Conservation (phyloP, 2,329 filamentous ascomycete genomes). For the Neofusicoccum sp. region DNA sequence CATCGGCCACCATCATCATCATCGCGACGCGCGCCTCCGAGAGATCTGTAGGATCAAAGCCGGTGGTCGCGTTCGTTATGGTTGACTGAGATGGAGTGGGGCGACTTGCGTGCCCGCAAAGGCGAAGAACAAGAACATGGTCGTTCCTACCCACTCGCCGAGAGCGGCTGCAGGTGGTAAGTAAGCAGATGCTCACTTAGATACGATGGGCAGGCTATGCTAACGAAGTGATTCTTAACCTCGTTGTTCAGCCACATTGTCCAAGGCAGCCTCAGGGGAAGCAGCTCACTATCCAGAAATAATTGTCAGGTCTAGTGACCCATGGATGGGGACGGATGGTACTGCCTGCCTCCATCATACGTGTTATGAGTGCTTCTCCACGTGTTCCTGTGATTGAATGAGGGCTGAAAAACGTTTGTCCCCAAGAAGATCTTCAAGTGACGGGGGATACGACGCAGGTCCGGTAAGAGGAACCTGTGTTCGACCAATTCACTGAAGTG, state of each 20-base stretch:
- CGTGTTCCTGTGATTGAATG: neutral
- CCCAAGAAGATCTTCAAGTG: neutral
- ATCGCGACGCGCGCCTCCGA: neutral
- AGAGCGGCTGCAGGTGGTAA: neutral
- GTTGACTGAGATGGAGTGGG: conserved; percentile 36
- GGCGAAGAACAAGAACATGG: conserved; percentile 27
- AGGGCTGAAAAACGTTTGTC: neutral
- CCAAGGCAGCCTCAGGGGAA: conserved; percentile 35
- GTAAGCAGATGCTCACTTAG: too few relatives aligned
- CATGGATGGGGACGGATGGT: neutral
- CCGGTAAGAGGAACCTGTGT: neutral
- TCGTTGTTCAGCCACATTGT: conserved; percentile 41
- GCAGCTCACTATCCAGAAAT: conserved; percentile 5
- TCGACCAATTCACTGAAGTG: neutral
- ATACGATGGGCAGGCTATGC: neutral
- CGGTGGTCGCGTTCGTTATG: conserved; percentile 48
- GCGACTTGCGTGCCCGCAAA: conserved; percentile 48
- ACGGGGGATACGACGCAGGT: neutral
- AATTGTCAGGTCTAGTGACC: neutral
- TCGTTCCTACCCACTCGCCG: conserved; percentile 20
- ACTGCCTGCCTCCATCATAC: neutral
- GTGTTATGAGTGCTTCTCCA: conserved; percentile 7
- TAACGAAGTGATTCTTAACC: conserved; percentile 35
- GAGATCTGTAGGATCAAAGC: conserved; percentile 44
- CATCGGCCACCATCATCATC: neutral